phyloP scores from a whole-genome alignment of 805 yeast genomes.

The Zygotorulaspora chibaensis region DNA sequence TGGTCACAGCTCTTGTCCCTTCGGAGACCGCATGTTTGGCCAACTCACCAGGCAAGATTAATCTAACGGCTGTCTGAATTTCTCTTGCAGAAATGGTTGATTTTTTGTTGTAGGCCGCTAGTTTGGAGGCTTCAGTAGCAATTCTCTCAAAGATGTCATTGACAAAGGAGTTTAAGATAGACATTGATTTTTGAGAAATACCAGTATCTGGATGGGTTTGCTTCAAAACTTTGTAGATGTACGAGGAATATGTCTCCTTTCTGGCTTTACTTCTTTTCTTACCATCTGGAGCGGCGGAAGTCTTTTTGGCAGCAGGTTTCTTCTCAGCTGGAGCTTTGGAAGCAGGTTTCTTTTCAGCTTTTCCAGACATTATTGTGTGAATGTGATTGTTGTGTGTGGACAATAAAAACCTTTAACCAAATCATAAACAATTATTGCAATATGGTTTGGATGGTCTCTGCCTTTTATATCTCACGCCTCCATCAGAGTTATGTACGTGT shows the following conservation, averaged over 20 bases:
- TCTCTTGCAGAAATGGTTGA: constrained; percentile 94
- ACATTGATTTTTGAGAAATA: constrained; percentile 95
- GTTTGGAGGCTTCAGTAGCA: constrained; percentile 90
- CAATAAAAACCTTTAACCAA: too few species aligned
- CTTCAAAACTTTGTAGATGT: constrained; percentile 92
- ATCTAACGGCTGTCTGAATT: constrained; percentile 93
- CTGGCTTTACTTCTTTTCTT: constrained; percentile 84
- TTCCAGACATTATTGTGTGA: constrained; percentile 54
- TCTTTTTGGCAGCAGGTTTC: constrained; percentile 88
- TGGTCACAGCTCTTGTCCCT: constrained; percentile 94
- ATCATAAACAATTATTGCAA: too few species aligned
- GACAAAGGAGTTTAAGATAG: constrained; percentile 93
- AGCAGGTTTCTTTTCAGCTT: constrained; percentile 65
- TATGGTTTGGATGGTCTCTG: not conserved
- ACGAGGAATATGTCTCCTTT: constrained; percentile 94
- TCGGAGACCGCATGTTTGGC: constrained; percentile 95
- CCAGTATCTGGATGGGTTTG: constrained; percentile 98
- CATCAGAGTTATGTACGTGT: too few species aligned
- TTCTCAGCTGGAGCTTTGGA: constrained; percentile 96
- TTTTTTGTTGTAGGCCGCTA: constrained; percentile 95
- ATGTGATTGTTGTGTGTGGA: not conserved
- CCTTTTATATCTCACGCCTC: not conserved
- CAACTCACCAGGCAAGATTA: constrained; percentile 92
- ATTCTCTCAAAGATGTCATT: constrained; percentile 94
- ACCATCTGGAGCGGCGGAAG: constrained; percentile 68